Evolutionary conservation across 1,139 yeast genomes (phyloP), one percentile per base, ranked within the genome.

Genomic region (Citeromyces siamensis): DNA sequence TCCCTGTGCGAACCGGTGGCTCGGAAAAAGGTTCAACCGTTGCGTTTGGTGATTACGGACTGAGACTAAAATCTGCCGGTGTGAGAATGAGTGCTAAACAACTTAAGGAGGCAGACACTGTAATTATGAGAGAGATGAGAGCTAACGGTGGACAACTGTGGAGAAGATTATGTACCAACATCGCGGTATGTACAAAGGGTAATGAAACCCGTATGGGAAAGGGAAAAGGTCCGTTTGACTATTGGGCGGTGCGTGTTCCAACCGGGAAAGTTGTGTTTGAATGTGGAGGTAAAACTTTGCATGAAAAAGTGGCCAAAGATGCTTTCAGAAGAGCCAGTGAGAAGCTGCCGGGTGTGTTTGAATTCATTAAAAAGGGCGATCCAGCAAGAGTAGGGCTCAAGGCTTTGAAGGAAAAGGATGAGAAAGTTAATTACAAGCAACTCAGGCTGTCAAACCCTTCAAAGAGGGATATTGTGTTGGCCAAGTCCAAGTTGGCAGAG

Each of bases 121-220:
- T 86, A 34, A 68, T 88, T 43, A 75, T 75, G 72, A 72, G 94
- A 60, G 77, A 76, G 42, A 76, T 86, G 53, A 76, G 95, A 57
- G 78, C 83, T 17, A 65, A 75, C 33, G 73, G 76, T 32, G 78
- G 77, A 35, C 64, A 72, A 48, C 64, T 85, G 38, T 77, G 82
- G 66, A 78, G 93, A 45, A 72, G 98, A 51, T 67, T 88, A 44
- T 75, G 79, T 36, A 82, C 95, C 35, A 80, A 83, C 56, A 71
- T 85, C 41, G 93, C 97, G 0, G 94, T 90, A 16, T 88, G 96
- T 60, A 75, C 84, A 41, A 90, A 90, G 63, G 99, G 99, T 64
- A 90, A 93, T 58, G 96, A 90, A 57, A 85, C 96, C 14, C 90
- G 99, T 77, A 90, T 90, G 99, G 99, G 99, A 66, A 90, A 93